Evolutionary conservation across 2,329 filamentous ascomycete species (phyloP).

Genomic region (Aspergillus alliaceus): DNA sequence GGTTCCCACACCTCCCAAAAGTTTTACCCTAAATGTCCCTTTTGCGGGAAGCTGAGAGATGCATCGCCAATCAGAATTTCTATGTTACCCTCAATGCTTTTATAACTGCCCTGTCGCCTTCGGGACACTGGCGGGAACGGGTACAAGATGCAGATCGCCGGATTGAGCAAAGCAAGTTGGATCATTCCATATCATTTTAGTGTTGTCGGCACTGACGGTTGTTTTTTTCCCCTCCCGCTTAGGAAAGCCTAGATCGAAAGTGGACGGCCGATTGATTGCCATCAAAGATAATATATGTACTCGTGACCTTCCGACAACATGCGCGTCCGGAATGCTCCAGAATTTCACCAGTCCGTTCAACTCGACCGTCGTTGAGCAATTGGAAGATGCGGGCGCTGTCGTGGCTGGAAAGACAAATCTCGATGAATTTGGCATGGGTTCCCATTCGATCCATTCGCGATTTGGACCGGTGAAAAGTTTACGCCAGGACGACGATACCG

Average conservation of each 20-base stretch:
- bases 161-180: slow-evolving; percentile 31
- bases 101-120: slow-evolving; percentile 37
- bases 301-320: slow-evolving; percentile 69
- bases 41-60: slow-evolving; percentile 45
- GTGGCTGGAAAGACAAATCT: slow-evolving; percentile 83
- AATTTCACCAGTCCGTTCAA: slow-evolving; percentile 74
- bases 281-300: slow-evolving; percentile 80
- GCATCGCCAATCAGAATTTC: slow-evolving; percentile 41
- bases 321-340: slow-evolving; percentile 73
- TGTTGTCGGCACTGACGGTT: slow-evolving; percentile 3
- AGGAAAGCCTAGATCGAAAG: slow-evolving; percentile 36
- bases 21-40: slow-evolving; percentile 41
- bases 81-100: slow-evolving; percentile 41
- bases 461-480: slow-evolving; percentile 65
- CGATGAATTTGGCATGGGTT: slow-evolving; percentile 96
- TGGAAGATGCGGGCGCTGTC: slow-evolving; percentile 62
- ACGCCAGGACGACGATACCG: slow-evolving; percentile 36
- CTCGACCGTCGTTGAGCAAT: slow-evolving; percentile 73
- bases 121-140: slow-evolving; percentile 35
- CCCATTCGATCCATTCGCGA: slow-evolving; percentile 69
- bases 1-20: too few relatives aligned
- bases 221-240: neutral
- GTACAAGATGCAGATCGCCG: slow-evolving; percentile 40
- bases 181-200: neutral
- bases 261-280: slow-evolving; percentile 55